Base-by-base conservation (phyloP, 2,329 filamentous ascomycete genomes). In the Cryphonectria parasitica region DNA sequence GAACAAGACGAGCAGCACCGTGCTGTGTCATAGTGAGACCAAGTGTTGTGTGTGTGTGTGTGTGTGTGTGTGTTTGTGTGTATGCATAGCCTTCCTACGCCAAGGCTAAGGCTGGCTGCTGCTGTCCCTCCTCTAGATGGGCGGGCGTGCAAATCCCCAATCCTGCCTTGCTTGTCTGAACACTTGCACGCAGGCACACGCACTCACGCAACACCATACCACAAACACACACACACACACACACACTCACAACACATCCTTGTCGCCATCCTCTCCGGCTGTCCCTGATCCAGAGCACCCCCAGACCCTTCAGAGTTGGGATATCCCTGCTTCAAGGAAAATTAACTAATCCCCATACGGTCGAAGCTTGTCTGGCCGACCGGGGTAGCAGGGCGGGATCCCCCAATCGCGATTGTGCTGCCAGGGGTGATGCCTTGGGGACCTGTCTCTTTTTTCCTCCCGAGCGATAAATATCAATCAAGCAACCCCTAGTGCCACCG, bases 371-470 rank as follows among this genome's bases (percentile, higher is more conserved):
- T 64, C 62, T 36, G 41, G 43, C 28, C 41, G 41, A 49, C 58
- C 17, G 58, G 58, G 58, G 58, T n/a, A 19, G 19, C 58, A 61
- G 17, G 58, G 31, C 31, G 54, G 54, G 25, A 58, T 11, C 25
- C 54, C 54, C 54, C 54, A 58, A 58, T 58, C 54, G 54, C 54
- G 54, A 58, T 58, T 58, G 54, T 58, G 25, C 25, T 31, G 54
- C 54, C 54, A 58, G 54, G 54, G 28, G 54, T 28, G 25, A 28
- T 28, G n/a, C 25, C 54, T 25, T 28, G 25, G 54, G 54, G 13
- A 15, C 54, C 15, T 31, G 54, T 61, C 34, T 61, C 34, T 39
- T 6, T 7, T 39, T 39, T 61, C 11, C 58, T 39, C 58, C 58
- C 58, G 31, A 61, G 58, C 58, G 58, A 58, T 61, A 61, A 58